Evolutionary conservation across 208 protist genomes (phyloP).

Genomic region (Acanthamoeba royreba): DNA sequence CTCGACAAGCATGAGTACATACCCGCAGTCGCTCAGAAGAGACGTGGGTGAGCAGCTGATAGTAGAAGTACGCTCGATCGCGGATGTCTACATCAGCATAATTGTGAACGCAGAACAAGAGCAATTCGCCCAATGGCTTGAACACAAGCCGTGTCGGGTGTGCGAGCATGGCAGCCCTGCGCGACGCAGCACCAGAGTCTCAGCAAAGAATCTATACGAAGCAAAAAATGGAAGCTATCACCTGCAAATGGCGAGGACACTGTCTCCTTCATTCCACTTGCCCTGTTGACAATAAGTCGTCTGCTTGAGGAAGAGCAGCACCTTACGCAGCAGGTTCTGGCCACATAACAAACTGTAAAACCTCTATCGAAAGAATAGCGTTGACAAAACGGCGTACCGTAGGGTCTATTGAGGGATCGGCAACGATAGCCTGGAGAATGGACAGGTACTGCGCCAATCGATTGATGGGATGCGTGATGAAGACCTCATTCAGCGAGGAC

Average conservation of each 20-base stretch:
- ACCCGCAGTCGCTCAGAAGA: not conserved
- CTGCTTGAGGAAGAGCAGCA: conserved; percentile 28
- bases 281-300: not conserved
- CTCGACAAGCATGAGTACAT: not conserved
- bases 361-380: too few species aligned
- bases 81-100: conserved; percentile 27
- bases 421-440: conserved; percentile 5
- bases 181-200: not conserved
- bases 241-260: not conserved
- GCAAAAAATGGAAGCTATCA: not conserved
- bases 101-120: conserved; percentile 2
- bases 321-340: not conserved
- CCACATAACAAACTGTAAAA: not conserved
- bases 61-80: conserved; percentile 18
- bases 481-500: conserved; percentile 27
- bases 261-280: not conserved
- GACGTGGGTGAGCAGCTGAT: conserved; percentile 41
- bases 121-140: conserved; percentile 32
- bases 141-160: not conserved
- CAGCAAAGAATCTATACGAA: too few species aligned
- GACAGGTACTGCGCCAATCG: not conserved
- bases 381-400: not conserved
- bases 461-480: not conserved
- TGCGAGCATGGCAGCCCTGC: not conserved
- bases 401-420: conserved; percentile 5